Evolutionary conservation across 2,329 filamentous ascomycete species (phyloP), one percentile per base, ranked within the genome.

Genomic region (Phialemoniopsis sp.): DNA sequence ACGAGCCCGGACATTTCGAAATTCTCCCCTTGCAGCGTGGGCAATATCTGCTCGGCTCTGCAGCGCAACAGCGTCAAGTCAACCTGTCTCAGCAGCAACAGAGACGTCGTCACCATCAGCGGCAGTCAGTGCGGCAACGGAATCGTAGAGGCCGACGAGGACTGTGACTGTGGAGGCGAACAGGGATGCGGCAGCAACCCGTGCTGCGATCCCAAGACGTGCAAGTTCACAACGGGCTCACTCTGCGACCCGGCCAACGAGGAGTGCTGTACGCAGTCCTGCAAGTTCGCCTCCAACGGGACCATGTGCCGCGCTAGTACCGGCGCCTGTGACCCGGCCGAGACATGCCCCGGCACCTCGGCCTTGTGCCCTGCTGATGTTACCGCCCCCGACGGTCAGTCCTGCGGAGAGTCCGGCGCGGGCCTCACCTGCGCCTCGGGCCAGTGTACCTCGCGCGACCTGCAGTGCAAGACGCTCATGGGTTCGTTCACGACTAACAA

Each of bases 111-210:
- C 26, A 93, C 86, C 19, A 87, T 95, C 50, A 85, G 82, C 0
- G 87, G 85, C 39, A 85, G 84, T 51, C 83, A 90, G 57, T 98
- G 93, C 62, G 93, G 93, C 42, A 98, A 98, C 62, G 93, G 93
- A 39, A 97, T 98, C 48, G 93, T 98, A 37, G 93, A 97, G 64
- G 70, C 77, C 14, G 93, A 89, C 46, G 93, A 98, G 64, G 86
- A 98, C 38, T 98, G 93, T 63, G 93, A 98, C 63, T 98, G 93
- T 55, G 93, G 93, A 46, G 91, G 91, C 39, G 66, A 70, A 13
- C 63, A 68, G 13, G 78, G 78, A 30, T 98, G 93, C 58, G 78
- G 71, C 17, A 63, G 72, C 53, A 93, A 97, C 63, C 56, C 60
- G 13, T 98, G 93, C 70, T 98, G 93, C 64, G 75, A 98, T 52